Base-by-base conservation (phyloP, 495 filamentous ascomycete species). In the Talaromyces liani region DNA sequence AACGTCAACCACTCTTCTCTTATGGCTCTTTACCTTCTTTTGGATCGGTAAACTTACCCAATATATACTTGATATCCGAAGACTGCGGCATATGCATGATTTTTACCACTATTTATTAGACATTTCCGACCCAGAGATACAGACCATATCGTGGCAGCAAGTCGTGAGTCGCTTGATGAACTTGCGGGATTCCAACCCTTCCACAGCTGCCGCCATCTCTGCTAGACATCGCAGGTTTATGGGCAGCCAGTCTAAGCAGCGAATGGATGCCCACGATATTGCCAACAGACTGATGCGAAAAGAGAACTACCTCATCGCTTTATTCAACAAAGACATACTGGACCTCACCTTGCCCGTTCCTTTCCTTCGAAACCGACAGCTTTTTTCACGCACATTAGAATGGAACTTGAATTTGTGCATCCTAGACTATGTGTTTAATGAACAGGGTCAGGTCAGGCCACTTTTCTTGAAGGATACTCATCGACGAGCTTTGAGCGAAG, bases 191-290 rank as follows among this genome's bases (percentile, higher is more conserved):
- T 81, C 88, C 39, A 98, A 98, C 68, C 86, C 91, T 27, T 83
- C 86, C 51, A 97, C 93, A 16, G 90, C 91, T 2, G 84, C 85
- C 14, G 82, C 84, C 12, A 70, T 88, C n/a, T 80, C 82, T 55
- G 75, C 84, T 6, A 76, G 77, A 53, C 82, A 85, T 66, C 84
- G 89, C 54, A 85, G 80, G 60, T 93, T 86, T 65, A 75, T 94
- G 49, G 89, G 89, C 39, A 90, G 83, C 66, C 91, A 93, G 67
- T 96, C 94, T 20, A 97, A 97, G 73, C 91, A 98, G 77, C 84
- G 94, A 58, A 88, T 98, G 74, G 94, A 98, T 77, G 94, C 94
- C 4, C 91, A 96, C 66, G 93, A 97, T 71, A 97, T 98, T 72
- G 95, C 94, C 7, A 98, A 97, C 70, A 87, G 94, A 55, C 74